Conservation (phyloP, 2,329 filamentous ascomycete species). For the Alternaria panax region DNA sequence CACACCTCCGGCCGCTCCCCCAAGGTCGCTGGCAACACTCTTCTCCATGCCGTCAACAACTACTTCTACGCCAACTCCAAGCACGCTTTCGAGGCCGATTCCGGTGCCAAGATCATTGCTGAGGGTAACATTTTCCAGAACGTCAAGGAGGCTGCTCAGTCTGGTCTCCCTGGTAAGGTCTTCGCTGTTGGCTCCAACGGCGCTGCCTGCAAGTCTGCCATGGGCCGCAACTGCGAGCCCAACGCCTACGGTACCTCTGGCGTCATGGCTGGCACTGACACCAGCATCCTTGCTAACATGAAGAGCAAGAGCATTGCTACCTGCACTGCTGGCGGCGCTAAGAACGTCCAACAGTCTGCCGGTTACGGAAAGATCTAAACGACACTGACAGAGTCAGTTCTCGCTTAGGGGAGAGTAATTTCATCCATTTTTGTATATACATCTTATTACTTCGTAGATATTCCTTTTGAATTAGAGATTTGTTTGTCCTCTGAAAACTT, state of each 20-base stretch:
- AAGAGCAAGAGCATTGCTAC: constrained; percentile 63
- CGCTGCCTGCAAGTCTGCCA: constrained; percentile 52
- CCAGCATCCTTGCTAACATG: constrained; percentile 60
- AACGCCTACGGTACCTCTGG: constrained; percentile 53
- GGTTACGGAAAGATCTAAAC: constrained; percentile 36
- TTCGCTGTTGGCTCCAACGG: constrained; percentile 52
- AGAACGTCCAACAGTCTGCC: constrained; percentile 31
- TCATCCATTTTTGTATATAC: constrained; percentile 4
- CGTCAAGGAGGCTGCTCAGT: constrained; percentile 51
- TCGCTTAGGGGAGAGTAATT: neutral
- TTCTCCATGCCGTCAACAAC: constrained; percentile 69
- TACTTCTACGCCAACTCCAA: constrained; percentile 64
- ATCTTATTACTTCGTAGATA: neutral
- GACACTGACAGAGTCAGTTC: neutral
- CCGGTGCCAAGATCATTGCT: constrained; percentile 55
- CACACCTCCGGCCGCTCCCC: constrained; percentile 64
- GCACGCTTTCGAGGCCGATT: constrained; percentile 64
- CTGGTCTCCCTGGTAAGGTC: constrained; percentile 53
- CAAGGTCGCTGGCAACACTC: constrained; percentile 63
- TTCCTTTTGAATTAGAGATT: neutral
- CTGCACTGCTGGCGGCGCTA: constrained; percentile 20
- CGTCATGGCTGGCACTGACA: constrained; percentile 48
- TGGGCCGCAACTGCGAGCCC: constrained; percentile 60
- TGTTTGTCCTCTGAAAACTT: neutral
- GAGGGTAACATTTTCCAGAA: constrained; percentile 68